Base-by-base conservation (phyloP, 1,284 basidiomycete genomes). In the Papiliotrema flavescens region DNA sequence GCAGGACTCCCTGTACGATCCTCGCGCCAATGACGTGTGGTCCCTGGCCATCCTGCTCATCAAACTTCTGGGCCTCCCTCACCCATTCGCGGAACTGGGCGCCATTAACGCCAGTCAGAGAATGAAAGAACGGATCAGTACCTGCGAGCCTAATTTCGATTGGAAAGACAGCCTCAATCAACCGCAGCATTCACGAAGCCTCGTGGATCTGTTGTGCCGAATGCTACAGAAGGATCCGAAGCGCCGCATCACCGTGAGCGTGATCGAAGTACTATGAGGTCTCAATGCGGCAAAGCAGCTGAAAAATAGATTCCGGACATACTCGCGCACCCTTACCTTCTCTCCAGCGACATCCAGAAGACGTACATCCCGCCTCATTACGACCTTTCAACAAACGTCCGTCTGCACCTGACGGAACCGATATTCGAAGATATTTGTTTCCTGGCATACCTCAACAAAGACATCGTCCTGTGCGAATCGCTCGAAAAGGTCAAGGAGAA, bases 21-120 rank as follows among this genome's bases (percentile, higher is more conserved):
- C 73, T 2, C 56, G 56, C n/a, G 62, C 67, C 1, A 71, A 64
- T 55, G 75, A 77, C 45, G 66, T 77, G 8, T 75, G 74, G 68
- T 60, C 73, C 1, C 67, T 75, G 1, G 75, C 73, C 2, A 72
- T 77, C 24, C 49, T 75, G 6, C 57, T 74, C 14, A 42, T 59
- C 46, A 75, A 75, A 59, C 49, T 71, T 17, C 60, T 74, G 8
- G 62, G 58, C 2, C 42, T 66, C n/a, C 54, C 53, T 0, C 68
- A 75, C 46, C 75, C 75, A 42, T 50, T 63, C 14, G 41, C 55
- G 15, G 24, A 54, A n/a, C 3, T 14, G 1, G 53, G 57, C 9
- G 2, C 15, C 14, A 51, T 59, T 8, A 66, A 69, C 3, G 56
- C 44, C 3, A 63, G 61, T 45, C 53, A 60, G 11, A 41, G 49